phyloP scores from a whole-genome alignment of 495 filamentous ascomycete genomes.

The Clohesyomyces aquaticus region DNA sequence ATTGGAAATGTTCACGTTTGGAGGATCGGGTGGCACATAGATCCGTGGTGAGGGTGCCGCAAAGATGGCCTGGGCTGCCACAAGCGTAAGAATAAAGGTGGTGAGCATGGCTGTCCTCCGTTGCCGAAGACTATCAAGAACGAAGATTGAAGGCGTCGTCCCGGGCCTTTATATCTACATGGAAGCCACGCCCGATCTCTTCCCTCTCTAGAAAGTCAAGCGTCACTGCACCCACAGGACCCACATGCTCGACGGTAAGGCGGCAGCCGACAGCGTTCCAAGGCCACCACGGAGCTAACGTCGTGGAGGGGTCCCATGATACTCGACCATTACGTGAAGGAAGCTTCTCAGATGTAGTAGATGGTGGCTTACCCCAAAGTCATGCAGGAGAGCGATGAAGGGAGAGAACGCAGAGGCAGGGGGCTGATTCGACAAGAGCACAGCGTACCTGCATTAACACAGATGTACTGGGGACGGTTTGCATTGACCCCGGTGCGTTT shows the following conservation, averaged over 20 bases:
- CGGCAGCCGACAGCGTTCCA: too few species aligned
- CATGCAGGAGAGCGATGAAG: constrained; percentile 9
- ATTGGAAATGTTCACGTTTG: neutral
- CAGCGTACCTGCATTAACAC: constrained; percentile 27
- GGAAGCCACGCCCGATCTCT: neutral
- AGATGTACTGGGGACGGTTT: constrained; percentile 9
- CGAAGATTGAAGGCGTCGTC: neutral
- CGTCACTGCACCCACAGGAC: too few species aligned
- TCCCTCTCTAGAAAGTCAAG: too few species aligned
- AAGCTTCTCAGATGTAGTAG: neutral
- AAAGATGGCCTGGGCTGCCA: neutral
- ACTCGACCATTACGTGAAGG: neutral
- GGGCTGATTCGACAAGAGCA: constrained; percentile 12
- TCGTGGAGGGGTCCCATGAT: constrained; percentile 4
- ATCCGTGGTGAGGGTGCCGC: constrained; percentile 4
- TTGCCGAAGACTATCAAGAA: neutral
- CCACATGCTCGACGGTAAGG: neutral
- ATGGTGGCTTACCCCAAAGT: constrained; percentile 20
- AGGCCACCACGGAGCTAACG: neutral
- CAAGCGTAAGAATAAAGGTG: constrained; percentile 2
- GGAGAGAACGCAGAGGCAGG: constrained; percentile 8
- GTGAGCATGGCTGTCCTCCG: constrained; percentile 12
- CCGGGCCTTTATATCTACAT: neutral
- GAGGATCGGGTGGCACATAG: constrained; percentile 1
- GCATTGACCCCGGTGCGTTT: neutral